Conservation (phyloP, 176 grass and related monocot genomes). For the Zoysia japonica region DNA sequence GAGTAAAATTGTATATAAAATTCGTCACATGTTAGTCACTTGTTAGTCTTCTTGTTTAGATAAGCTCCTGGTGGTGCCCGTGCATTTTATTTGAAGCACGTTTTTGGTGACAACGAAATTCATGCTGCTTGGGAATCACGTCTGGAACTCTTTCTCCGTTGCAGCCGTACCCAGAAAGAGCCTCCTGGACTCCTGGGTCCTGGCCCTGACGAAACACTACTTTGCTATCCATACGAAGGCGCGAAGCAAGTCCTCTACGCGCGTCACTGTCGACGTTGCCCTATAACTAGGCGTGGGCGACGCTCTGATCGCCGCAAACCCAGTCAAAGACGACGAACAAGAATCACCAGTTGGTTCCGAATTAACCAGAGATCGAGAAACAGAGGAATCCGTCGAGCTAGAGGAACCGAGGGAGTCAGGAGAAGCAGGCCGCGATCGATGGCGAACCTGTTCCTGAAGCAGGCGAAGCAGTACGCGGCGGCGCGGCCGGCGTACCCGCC, state of each 20-base stretch:
- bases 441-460: conserved; percentile 87
- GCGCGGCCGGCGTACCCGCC: conserved; percentile 64
- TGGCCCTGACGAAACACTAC: background rate
- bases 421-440: no score
- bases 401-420: background rate
- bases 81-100: background rate
- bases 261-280: background rate
- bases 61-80: background rate
- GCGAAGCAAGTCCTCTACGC: background rate
- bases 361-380: background rate
- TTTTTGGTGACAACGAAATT: background rate
- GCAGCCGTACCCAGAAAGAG: background rate
- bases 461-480: conserved; percentile 78
- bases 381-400: background rate
- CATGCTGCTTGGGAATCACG: background rate
- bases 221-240: background rate
- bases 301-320: background rate
- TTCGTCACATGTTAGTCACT: no score
- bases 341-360: background rate
- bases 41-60: no score
- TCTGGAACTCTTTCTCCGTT: background rate
- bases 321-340: background rate
- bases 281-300: conserved; percentile 1
- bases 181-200: no score
- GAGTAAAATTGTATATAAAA: no score